Evolutionary conservation across 805 yeast species (phyloP).

Genomic region (Lipomyces starkeyi): DNA sequence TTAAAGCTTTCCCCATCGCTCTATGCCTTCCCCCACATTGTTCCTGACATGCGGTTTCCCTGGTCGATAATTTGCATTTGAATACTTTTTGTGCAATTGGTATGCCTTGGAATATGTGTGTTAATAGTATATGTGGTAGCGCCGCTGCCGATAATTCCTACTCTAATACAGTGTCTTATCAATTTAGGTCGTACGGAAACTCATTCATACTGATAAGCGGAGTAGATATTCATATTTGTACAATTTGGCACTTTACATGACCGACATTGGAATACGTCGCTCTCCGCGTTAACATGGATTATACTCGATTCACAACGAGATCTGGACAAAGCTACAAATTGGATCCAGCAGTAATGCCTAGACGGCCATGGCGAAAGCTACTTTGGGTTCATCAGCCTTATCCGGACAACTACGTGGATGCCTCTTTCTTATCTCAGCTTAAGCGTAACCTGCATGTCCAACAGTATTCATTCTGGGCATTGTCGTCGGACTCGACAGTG

Average conservation of each 20-base stretch:
- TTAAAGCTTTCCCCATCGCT: too few relatives aligned
- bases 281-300: background rate
- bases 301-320: background rate
- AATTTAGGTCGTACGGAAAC: background rate
- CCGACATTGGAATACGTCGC: background rate
- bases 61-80: background rate
- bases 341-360: background rate
- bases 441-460: slow-evolving; percentile 77
- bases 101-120: background rate
- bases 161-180: background rate
- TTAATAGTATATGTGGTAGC: background rate
- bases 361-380: slow-evolving; percentile 77
- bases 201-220: background rate
- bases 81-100: background rate
- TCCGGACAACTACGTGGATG: slow-evolving; percentile 90
- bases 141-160: background rate
- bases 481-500: slow-evolving; percentile 74
- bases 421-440: slow-evolving; percentile 78
- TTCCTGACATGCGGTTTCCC: background rate
- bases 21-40: background rate
- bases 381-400: slow-evolving; percentile 84
- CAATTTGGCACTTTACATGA: background rate
- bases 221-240: background rate
- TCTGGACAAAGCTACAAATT: background rate
- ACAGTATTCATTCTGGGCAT: slow-evolving; percentile 64